Base-by-base conservation (phyloP, 2,329 filamentous ascomycete genomes). In the Diaporthe aspalathi region DNA sequence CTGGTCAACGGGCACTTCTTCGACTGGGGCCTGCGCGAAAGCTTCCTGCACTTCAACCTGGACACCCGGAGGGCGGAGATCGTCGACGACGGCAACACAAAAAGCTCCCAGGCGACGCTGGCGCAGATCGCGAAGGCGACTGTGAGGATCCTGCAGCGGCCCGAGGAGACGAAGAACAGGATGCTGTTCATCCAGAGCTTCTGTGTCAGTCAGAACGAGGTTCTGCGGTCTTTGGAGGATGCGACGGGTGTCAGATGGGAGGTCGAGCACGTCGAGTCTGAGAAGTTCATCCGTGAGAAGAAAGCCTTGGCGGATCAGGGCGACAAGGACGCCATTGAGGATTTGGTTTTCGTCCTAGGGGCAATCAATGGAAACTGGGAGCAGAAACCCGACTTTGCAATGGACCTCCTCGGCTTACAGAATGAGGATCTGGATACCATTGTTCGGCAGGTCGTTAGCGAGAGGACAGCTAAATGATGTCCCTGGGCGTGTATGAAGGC, bases 321-420 rank as follows among this genome's bases (percentile, higher is more conserved):
- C 0, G 78, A 85, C 40, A 73, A 72, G 20, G 77, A 77, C 1
- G 82, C 83, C 0, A 76, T 84, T 40, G 84, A 86, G 76, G 82
- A 86, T 54, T 79, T 87, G 72, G 85, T 87, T 2, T 87, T 85
- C 73, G 85, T 84, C 43, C 76, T 87, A 1, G 85, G 85, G 1
- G 80, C 83, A 0, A 72, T 86, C 0, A 82, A 87, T 54, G 84
- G 85, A 0, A 83, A 87, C 70, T 87, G 85, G 85, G 84, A 83
- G 20, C 76, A 75, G 67, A 80, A 81, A 45, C 78, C 82, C 2
- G 83, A 79, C 0, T 87, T 84, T 70, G 81, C 84, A 2, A 87
- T 87, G 85, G 80, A 83, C 7, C 73, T 84, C 53, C 77, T 87
- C 66, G 84, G 81, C 0, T 74, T 87, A 4, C 72, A 84, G 76